phyloP scores from a whole-genome alignment of 1,284 basidiomycete species.

The Sporisorium sorghi region DNA sequence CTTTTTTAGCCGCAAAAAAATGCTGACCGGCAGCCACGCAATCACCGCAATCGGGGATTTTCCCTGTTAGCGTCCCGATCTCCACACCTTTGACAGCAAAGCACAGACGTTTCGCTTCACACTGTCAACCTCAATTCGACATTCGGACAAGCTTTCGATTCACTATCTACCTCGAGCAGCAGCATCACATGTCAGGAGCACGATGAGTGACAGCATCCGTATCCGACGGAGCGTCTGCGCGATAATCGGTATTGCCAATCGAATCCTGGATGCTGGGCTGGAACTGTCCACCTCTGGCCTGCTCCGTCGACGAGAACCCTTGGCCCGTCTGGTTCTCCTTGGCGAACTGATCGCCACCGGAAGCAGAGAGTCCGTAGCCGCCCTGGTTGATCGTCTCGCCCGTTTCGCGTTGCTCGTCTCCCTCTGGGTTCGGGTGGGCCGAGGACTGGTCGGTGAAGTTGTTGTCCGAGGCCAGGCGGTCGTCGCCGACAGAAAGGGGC shows the following conservation, averaged over 20 bases:
- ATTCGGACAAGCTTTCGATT: no score
- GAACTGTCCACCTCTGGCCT: constrained; percentile 33
- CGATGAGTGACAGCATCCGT: constrained; percentile 25
- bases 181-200: constrained; percentile 16
- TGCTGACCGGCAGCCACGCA: no score
- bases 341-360: constrained; percentile 42
- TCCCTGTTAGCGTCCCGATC: constrained; percentile 4
- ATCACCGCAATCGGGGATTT: no score
- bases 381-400: constrained; percentile 48
- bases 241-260: constrained; percentile 22
- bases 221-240: constrained; percentile 29
- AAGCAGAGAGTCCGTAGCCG: constrained; percentile 41
- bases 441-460: constrained; percentile 44
- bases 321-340: constrained; percentile 46
- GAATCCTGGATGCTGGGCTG: constrained; percentile 43
- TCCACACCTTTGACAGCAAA: neutral
- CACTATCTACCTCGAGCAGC: neutral
- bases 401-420: constrained; percentile 21
- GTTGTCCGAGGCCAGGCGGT: constrained; percentile 44
- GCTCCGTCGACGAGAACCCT: constrained; percentile 33
- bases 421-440: constrained; percentile 29
- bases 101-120: constrained; percentile 20
- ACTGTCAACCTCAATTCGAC: no score
- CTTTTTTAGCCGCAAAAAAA: no score
- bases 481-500: constrained; percentile 41